Base-by-base conservation (phyloP, 1,284 basidiomycete genomes). In the Ustilago esculenta region DNA sequence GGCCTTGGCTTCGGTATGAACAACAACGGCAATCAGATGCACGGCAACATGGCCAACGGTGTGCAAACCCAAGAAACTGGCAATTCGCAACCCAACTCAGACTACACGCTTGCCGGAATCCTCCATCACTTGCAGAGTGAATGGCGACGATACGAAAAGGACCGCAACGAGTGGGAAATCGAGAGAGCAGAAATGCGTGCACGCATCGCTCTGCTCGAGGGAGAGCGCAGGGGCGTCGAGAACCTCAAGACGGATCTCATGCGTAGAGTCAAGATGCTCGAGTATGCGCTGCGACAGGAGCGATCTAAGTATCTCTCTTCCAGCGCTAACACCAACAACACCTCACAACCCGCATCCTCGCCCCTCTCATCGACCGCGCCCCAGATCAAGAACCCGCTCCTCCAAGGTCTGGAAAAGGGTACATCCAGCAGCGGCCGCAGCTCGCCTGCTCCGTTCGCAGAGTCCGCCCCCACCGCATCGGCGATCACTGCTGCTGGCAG, bases 101-200 rank as follows among this genome's bases (percentile, higher is more conserved):
- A 81, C 33, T 81, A 81, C 45, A 95, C 91, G 37, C 89, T 98
- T 57, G 94, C 94, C 9, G 92, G 89, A 80, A 93, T 98, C 56
- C 86, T 99, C 59, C 95, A 98, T 84, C 98, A 94, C 83, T 87
- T 98, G 43, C 96, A 99, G 84, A 92, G 92, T 48, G 96, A 98
- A 86, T 98, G 94, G 92, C 87, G 96, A 65, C 87, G 92, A 17
- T 84, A 84, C 69, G 94, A 98, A 83, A 90, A 92, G 82, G 94
- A 98, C 84, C 88, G 95, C 77, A 98, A 99, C 83, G 94, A 98
- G 84, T 98, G 94, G 95, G 95, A 98, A 86, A 99, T 99, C 78
- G 95, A 98, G 84, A 86, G 95, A 73, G 95, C 96, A 30, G 95
- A 98, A 84, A 96, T 98, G 93, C 67, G 94, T 90, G 94, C 94